phyloP scores from a whole-genome alignment of 2,329 filamentous ascomycete species.

The Exophiala calicioides region DNA sequence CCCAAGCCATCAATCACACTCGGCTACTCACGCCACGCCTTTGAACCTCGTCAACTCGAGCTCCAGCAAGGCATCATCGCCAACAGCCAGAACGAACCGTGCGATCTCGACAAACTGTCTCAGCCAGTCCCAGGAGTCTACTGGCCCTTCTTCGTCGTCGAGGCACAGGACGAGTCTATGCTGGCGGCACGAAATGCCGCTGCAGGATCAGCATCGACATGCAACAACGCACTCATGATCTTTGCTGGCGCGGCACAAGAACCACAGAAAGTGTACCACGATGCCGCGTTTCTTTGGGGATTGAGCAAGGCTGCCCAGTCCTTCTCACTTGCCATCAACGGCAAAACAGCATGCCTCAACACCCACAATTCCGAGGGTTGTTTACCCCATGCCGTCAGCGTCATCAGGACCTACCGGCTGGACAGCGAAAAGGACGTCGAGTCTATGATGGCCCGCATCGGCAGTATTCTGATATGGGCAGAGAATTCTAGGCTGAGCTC shows the following conservation, averaged over 20 bases:
- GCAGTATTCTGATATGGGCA: constrained; percentile 28
- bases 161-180: constrained; percentile 25
- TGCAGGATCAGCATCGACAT: constrained; percentile 26
- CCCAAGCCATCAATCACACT: constrained; percentile 26
- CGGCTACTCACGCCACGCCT: constrained; percentile 22
- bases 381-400: constrained; percentile 21
- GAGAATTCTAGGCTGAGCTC: constrained; percentile 25
- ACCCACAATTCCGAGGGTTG: constrained; percentile 26
- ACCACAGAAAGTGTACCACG: constrained; percentile 7
- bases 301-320: constrained; percentile 26
- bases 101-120: constrained; percentile 28
- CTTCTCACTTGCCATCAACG: constrained; percentile 29
- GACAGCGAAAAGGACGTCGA: constrained; percentile 26
- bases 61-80: constrained; percentile 31
- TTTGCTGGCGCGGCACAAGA: constrained; percentile 24
- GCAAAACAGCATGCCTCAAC: constrained; percentile 26
- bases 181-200: constrained; percentile 23
- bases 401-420: constrained; percentile 26
- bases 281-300: constrained; percentile 19
- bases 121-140: constrained; percentile 26
- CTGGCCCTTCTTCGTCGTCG: constrained; percentile 31
- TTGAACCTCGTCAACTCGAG: constrained; percentile 24
- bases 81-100: constrained; percentile 24
- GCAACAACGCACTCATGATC: constrained; percentile 30
- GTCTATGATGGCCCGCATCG: constrained; percentile 21